Percentiles rank a stretch among this genome's conserved stretches.
phyloP scores from a whole-genome alignment of 495 filamentous ascomycete genomes.

The Ascodesmis nigricans region DNA sequence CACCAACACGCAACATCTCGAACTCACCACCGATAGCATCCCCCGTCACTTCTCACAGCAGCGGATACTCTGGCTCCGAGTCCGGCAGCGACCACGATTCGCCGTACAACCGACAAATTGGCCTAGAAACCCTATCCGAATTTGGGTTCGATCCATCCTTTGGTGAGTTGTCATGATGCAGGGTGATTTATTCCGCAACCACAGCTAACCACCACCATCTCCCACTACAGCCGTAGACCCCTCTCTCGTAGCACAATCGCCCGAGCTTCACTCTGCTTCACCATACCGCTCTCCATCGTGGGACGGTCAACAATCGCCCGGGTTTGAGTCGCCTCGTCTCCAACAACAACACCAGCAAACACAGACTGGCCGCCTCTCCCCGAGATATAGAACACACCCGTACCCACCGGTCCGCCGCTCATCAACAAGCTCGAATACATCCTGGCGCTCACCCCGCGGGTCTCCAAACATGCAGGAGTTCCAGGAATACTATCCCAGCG shows the following conservation, averaged over 20 bases:
- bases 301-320: neutral
- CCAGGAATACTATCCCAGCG: constrained; percentile 13
- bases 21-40: constrained; percentile 5
- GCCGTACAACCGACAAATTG: constrained; percentile 1
- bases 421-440: constrained; percentile 6
- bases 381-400: constrained; percentile 7
- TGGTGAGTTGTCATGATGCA: too few relatives aligned
- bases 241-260: neutral
- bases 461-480: too few relatives aligned
- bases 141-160: too few relatives aligned
- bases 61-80: constrained; percentile 16
- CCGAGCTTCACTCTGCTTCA: neutral
- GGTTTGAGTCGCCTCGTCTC: constrained; percentile 9
- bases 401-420: constrained; percentile 3
- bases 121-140: too few relatives aligned
- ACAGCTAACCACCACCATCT: constrained; percentile 7
- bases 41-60: neutral
- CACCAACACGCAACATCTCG: neutral
- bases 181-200: constrained; percentile 14
- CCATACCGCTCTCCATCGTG: neutral
- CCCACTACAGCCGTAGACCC: neutral
- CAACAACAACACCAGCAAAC: constrained; percentile 7
- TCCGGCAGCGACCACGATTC: constrained; percentile 10
- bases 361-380: too few relatives aligned
- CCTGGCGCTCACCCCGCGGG: constrained; percentile 1